These are phyloP conservation scores for Cyberlindnera veronae DNA, from an alignment of 805 yeast species.

Conservation along the genomic window DNA sequence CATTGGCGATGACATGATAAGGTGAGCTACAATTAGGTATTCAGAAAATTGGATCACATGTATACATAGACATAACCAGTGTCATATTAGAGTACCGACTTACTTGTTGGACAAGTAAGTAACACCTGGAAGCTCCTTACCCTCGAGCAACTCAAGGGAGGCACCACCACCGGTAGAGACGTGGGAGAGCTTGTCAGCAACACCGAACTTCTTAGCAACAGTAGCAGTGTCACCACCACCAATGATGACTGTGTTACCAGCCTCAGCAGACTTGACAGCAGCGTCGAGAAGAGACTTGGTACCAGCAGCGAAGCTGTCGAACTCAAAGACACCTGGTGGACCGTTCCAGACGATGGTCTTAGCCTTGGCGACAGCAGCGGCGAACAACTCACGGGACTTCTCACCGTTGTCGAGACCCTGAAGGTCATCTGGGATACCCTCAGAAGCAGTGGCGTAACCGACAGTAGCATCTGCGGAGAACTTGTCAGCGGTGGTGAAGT, in stretches of 20 bases:
- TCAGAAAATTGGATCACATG: no score
- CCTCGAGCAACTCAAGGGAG: constrained; percentile 96
- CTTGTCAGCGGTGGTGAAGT: constrained; percentile 92
- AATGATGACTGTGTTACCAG: constrained; percentile 91
- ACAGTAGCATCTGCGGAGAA: constrained; percentile 88
- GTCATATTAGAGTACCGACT: constrained; percentile 1
- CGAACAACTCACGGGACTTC: constrained; percentile 76
- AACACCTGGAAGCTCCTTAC: constrained; percentile 98
- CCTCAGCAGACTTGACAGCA: constrained; percentile 78
- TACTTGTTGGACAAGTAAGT: constrained; percentile 80
- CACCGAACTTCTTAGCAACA: constrained; percentile 97
- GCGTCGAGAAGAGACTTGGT: constrained; percentile 89
- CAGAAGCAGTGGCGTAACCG: constrained; percentile 79
- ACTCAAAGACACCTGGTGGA: constrained; percentile 99
- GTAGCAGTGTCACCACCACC: constrained; percentile 99
- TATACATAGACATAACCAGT: background rate
- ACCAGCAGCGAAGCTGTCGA: constrained; percentile 86
- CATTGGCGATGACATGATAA: constrained; percentile 20
- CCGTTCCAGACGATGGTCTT: constrained; percentile 99
- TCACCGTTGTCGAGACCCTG: constrained; percentile 97
- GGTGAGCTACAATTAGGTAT: background rate
- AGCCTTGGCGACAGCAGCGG: constrained; percentile 81
- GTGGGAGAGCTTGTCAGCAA: constrained; percentile 92
- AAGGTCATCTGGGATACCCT: constrained; percentile 94
- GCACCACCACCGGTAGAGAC: constrained; percentile 99